Evolutionary conservation across 2,329 filamentous ascomycete genomes (phyloP).

Genomic region (Colletotrichum tropicicola): DNA sequence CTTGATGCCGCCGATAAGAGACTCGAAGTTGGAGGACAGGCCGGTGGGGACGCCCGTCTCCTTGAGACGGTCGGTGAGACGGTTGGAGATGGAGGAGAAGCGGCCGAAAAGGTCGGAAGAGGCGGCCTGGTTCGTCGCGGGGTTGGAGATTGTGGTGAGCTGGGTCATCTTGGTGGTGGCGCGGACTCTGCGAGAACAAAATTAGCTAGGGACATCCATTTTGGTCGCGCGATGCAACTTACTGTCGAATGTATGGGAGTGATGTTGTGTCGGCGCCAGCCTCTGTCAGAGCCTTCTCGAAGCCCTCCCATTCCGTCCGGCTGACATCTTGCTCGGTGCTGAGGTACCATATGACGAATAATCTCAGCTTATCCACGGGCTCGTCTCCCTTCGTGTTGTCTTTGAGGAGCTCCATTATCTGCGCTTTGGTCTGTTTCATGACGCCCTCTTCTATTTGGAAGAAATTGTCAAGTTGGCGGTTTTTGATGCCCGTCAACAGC

Average conservation of each 20-base stretch:
- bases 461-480: slow-evolving; percentile 93
- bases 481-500: slow-evolving; percentile 73
- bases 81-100: slow-evolving; percentile 90
- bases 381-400: slow-evolving; percentile 84
- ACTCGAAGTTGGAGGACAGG: slow-evolving; percentile 85
- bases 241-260: slow-evolving; percentile 88
- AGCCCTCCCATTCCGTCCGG: slow-evolving; percentile 83
- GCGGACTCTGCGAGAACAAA: slow-evolving; percentile 68
- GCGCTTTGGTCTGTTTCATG: slow-evolving; percentile 87
- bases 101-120: slow-evolving; percentile 89
- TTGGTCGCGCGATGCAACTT: slow-evolving; percentile 44
- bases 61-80: slow-evolving; percentile 92
- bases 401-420: slow-evolving; percentile 87
- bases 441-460: slow-evolving; percentile 96
- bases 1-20: slow-evolving; percentile 93
- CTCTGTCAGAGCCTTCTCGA: slow-evolving; percentile 82
- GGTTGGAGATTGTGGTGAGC: slow-evolving; percentile 88
- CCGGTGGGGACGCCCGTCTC: slow-evolving; percentile 81
- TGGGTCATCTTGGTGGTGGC: slow-evolving; percentile 98
- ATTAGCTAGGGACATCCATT: slow-evolving; percentile 34
- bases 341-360: slow-evolving; percentile 97
- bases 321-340: slow-evolving; percentile 91
- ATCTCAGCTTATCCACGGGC: slow-evolving; percentile 85
- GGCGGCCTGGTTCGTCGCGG: slow-evolving; percentile 67
- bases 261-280: slow-evolving; percentile 81